Evolutionary conservation across 345 rosid species (phyloP).

Genomic region (Dipteronia sinensis): DNA sequence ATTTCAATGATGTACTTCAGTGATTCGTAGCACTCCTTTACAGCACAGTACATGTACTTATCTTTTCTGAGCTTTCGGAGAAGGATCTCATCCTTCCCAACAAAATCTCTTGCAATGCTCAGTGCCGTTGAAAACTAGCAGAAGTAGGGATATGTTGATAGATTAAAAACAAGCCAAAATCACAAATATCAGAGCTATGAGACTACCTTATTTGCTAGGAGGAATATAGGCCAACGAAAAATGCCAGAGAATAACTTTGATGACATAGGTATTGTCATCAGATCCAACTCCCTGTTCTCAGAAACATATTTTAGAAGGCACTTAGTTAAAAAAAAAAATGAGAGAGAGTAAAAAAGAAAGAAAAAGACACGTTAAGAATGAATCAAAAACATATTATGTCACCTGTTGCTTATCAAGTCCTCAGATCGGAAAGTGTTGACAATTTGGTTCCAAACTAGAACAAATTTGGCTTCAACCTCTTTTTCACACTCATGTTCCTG

Average conservation of each 20-base stretch:
- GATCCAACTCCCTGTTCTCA: conserved; percentile 74
- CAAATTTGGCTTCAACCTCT: conserved; percentile 74
- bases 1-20: conserved; percentile 77
- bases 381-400: conserved; percentile 11
- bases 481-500: conserved; percentile 54
- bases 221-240: conserved; percentile 93
- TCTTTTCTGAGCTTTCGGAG: conserved; percentile 73
- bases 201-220: conserved; percentile 83
- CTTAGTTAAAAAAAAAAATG: neutral
- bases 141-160: conserved; percentile 39
- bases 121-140: conserved; percentile 77
- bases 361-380: neutral
- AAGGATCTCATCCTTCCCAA: conserved; percentile 66
- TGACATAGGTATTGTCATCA: conserved; percentile 82
- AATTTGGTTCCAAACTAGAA: conserved; percentile 90
- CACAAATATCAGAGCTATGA: conserved; percentile 5
- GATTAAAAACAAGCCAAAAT: conserved; percentile 20
- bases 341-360: neutral
- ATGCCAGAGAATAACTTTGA: conserved; percentile 62
- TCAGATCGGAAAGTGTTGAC: conserved; percentile 71
- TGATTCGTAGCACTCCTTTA: conserved; percentile 86
- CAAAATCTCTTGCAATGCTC: conserved; percentile 81
- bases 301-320: conserved; percentile 16
- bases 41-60: conserved; percentile 82
- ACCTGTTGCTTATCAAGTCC: conserved; percentile 94